phyloP scores from a whole-genome alignment of 2,329 filamentous ascomycete genomes.

The Fusarium sp. region DNA sequence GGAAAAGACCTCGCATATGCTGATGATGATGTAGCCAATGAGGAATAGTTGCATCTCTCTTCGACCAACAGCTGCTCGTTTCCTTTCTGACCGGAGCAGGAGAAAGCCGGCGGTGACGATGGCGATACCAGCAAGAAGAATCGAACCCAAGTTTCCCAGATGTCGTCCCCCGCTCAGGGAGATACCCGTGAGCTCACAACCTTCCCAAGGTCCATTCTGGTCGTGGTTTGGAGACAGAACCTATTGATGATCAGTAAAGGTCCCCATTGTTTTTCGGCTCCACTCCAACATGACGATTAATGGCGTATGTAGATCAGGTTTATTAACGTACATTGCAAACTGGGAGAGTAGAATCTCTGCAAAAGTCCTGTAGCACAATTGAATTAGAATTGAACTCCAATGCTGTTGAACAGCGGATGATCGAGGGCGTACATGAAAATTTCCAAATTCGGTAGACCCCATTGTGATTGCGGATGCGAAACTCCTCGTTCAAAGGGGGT shows the following conservation, averaged over 20 bases:
- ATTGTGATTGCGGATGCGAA: conserved; percentile 55
- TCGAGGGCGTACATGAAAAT: conserved; percentile 63
- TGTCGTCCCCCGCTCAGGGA: conserved; percentile 71
- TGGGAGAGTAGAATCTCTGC: conserved; percentile 83
- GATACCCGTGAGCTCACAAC: conserved; percentile 83
- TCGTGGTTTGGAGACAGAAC: conserved; percentile 69
- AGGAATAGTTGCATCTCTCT: conserved; percentile 98
- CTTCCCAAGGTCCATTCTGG: conserved; percentile 70
- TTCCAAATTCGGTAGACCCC: conserved; percentile 71
- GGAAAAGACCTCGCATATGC: conserved; percentile 96
- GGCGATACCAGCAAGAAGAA: conserved; percentile 81
- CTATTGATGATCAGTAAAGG: conserved; percentile 42
- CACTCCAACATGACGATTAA: conserved; percentile 19
- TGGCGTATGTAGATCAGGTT: conserved; percentile 16
- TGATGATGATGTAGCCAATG: conserved; percentile 83
- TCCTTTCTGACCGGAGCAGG: conserved; percentile 83
- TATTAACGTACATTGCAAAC: conserved; percentile 79
- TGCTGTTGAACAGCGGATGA: conserved; percentile 4
- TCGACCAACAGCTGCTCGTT: conserved; percentile 92
- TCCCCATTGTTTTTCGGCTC: conserved; percentile 34
- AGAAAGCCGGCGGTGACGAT: conserved; percentile 76
- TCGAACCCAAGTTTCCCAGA: conserved; percentile 92
- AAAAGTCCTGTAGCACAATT: conserved; percentile 72
- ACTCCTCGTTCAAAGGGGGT: conserved; percentile 40
- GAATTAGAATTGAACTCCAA: conserved; percentile 35